A percentile compares a stretch with the other conserved stretches of the same genome.
Conservation (phyloP, 2,329 filamentous ascomycete genomes). For the Orbilia oligospora region DNA sequence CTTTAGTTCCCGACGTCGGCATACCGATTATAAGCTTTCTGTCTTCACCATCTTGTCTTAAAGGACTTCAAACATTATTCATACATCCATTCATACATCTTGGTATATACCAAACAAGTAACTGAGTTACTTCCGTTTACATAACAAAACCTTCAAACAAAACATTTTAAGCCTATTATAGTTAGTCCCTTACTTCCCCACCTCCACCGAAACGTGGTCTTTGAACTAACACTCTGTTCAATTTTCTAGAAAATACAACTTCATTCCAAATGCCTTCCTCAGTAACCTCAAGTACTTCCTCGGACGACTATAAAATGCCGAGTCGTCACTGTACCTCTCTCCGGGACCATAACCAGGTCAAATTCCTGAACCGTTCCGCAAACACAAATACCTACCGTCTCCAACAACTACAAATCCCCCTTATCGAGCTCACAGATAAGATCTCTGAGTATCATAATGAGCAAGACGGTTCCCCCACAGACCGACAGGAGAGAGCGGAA, state of each 20-base stretch:
- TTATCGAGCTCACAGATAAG: conserved; percentile 21
- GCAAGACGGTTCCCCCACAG: conserved; percentile 8
- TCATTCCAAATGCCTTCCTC: conserved; percentile 13
- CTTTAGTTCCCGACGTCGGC: conserved; percentile 23
- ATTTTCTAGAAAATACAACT: neutral
- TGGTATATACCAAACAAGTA: conserved; percentile 10
- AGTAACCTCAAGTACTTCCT: conserved; percentile 18
- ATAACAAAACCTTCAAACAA: neutral
- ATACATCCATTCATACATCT: neutral
- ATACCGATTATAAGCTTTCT: conserved; percentile 21
- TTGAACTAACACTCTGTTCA: neutral
- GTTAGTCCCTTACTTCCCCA: neutral
- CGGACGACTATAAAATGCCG: conserved; percentile 28
- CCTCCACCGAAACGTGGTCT: neutral
- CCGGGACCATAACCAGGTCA: conserved; percentile 28
- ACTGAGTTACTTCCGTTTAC: conserved; percentile 14
- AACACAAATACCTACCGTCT: conserved; percentile 25
- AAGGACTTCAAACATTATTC: neutral
- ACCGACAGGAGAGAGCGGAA: conserved; percentile 7
- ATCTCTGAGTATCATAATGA: conserved; percentile 23
- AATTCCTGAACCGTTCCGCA: conserved; percentile 28
- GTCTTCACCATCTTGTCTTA: conserved; percentile 21
- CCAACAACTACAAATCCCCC: conserved; percentile 10
- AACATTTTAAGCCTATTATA: conserved; percentile 14
- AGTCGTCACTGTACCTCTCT: conserved; percentile 30